Conservation (phyloP, 2,329 filamentous ascomycete genomes). For the Xylariaceae sp. region DNA sequence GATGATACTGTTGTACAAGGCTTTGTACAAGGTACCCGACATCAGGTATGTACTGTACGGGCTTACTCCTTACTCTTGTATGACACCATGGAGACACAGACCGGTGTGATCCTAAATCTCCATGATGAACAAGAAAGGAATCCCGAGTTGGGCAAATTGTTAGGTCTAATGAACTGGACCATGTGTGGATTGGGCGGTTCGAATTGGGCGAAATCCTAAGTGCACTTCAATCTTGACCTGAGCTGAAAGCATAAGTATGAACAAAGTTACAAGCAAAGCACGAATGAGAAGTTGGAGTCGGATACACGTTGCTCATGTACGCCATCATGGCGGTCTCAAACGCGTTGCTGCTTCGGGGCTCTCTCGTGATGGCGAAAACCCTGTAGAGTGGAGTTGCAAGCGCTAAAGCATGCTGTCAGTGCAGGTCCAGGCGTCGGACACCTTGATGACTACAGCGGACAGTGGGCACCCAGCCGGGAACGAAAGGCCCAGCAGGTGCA, state of each 20-base stretch:
- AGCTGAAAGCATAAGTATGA: background rate
- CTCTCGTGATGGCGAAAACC: too few relatives aligned
- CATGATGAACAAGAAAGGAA: too few relatives aligned
- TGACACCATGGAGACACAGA: too few relatives aligned
- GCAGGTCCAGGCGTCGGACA: background rate
- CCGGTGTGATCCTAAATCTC: too few relatives aligned
- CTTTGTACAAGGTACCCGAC: too few relatives aligned
- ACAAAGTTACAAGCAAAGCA: background rate
- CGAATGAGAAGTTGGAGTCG: conserved; percentile 7
- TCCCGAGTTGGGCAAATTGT: too few relatives aligned
- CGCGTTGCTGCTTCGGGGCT: background rate
- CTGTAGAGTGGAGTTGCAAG: too few relatives aligned
- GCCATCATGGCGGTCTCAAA: background rate
- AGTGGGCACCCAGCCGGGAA: conserved; percentile 2
- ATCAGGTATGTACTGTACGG: too few relatives aligned
- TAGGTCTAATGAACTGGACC: too few relatives aligned
- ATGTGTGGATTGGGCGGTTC: too few relatives aligned
- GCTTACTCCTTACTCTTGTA: too few relatives aligned
- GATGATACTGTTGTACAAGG: too few relatives aligned
- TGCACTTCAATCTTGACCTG: background rate
- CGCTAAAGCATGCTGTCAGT: background rate
- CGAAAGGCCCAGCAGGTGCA: conserved; percentile 14
- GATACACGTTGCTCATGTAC: conserved; percentile 8
- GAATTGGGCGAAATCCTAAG: background rate
- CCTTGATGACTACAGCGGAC: conserved; percentile 5